These are phyloP conservation scores for Penicillium sp. DNA, from an alignment of 2,329 filamentous ascomycete species.

Conservation along the genomic window DNA sequence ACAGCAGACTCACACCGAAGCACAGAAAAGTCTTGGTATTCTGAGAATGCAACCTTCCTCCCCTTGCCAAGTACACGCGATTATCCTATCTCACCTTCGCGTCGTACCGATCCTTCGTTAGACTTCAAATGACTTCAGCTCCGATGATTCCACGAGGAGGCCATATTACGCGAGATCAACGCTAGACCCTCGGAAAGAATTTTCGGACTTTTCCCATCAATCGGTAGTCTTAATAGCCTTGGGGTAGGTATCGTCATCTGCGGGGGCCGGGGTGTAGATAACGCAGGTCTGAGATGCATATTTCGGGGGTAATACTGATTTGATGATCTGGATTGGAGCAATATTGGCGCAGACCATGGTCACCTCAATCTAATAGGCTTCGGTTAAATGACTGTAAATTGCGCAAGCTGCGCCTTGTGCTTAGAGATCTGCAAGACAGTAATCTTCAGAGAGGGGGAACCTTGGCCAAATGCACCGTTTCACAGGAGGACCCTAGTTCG, in stretches of 20 bases:
- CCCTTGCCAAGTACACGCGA: slow-evolving; percentile 19
- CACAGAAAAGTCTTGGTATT: slow-evolving; percentile 9
- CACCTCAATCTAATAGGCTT: background rate
- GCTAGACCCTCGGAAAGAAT: background rate
- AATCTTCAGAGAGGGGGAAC: background rate
- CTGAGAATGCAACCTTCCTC: slow-evolving; percentile 25
- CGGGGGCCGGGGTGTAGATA: background rate
- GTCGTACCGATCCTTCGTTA: slow-evolving; percentile 19
- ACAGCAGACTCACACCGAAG: background rate
- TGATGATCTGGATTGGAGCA: background rate
- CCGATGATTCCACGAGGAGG: slow-evolving; percentile 3
- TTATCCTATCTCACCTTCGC: slow-evolving; percentile 10
- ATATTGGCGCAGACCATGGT: background rate
- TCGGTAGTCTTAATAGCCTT: background rate
- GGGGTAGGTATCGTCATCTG: background rate
- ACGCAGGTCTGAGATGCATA: background rate
- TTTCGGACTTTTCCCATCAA: background rate
- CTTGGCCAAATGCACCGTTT: slow-evolving; percentile 8
- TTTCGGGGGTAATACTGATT: background rate
- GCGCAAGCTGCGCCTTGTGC: background rate
- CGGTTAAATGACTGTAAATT: slow-evolving; percentile 4
- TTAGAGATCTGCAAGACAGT: background rate
- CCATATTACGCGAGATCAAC: background rate
- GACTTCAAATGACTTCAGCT: slow-evolving; percentile 12
- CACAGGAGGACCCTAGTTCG: slow-evolving; percentile 11